Evolutionary conservation across 257 asterid species (phyloP).

Genomic region (Leptodermis oblonga): DNA sequence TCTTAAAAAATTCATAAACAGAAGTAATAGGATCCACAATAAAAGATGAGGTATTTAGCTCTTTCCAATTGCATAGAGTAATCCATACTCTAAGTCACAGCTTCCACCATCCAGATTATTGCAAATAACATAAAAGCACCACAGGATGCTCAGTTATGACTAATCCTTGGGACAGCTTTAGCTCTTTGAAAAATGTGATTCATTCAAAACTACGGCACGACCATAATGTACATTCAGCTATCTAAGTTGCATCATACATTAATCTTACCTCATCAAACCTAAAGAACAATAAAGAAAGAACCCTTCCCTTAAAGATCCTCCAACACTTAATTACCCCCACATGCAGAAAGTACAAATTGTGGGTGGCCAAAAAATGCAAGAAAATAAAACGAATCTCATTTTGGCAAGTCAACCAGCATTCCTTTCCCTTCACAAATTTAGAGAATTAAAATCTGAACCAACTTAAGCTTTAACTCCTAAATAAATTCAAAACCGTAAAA

Average conservation of each 20-base stretch:
- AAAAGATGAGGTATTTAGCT: no score
- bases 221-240: neutral
- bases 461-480: neutral
- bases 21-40: neutral
- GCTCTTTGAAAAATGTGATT: neutral
- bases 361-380: neutral
- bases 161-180: no score
- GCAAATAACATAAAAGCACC: no score
- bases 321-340: slow-evolving; percentile 2
- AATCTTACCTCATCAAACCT: neutral
- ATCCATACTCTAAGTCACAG: no score
- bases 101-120: no score
- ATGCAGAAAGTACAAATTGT: neutral
- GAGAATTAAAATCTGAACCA: neutral
- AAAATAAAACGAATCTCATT: slow-evolving; percentile 3
- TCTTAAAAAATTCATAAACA: neutral
- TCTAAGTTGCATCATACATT: neutral
- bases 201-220: neutral
- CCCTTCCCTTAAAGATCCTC: no score
- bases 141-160: no score
- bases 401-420: slow-evolving; percentile 7
- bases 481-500: slow-evolving; percentile 2
- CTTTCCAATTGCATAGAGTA: no score
- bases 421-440: neutral
- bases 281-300: neutral